Conservation (phyloP, 352 stramenopile genomes). For the Pythium pectinolyticum region DNA sequence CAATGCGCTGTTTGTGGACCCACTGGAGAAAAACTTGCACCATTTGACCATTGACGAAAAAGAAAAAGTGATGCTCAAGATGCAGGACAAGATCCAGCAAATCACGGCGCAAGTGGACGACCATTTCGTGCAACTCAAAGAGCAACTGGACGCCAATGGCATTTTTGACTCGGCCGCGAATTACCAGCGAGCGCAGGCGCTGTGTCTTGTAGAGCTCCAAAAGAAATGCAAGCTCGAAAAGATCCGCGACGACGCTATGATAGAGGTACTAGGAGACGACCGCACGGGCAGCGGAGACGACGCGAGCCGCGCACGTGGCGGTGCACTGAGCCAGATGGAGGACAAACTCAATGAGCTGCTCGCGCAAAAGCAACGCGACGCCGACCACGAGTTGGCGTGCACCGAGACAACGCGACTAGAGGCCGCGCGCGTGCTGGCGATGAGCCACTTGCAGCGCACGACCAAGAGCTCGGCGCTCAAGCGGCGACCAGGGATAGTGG, state of each 20-base stretch:
- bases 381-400: not conserved
- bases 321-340: slow-evolving; percentile 24
- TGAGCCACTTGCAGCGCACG: slow-evolving; percentile 14
- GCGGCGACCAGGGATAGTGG: not conserved
- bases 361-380: slow-evolving; percentile 9
- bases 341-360: slow-evolving; percentile 21
- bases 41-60: slow-evolving; percentile 66
- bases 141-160: slow-evolving; percentile 52
- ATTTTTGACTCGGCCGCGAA: slow-evolving; percentile 70
- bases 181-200: slow-evolving; percentile 53
- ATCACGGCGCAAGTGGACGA: slow-evolving; percentile 58
- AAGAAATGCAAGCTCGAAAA: slow-evolving; percentile 60
- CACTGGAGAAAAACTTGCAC: slow-evolving; percentile 52
- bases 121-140: slow-evolving; percentile 51
- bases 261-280: slow-evolving; percentile 42
- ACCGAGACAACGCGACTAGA: not conserved
- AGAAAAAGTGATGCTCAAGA: slow-evolving; percentile 66
- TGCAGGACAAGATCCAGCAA: slow-evolving; percentile 68
- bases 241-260: slow-evolving; percentile 61
- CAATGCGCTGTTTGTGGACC: slow-evolving; percentile 52
- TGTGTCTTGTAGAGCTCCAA: slow-evolving; percentile 74
- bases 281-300: no score
- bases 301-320: not conserved
- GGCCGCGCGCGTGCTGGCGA: not conserved
- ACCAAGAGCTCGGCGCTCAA: slow-evolving; percentile 21